Evolutionary conservation across 805 yeast genomes (phyloP).

Genomic region (Saturnispora ahearnii): DNA sequence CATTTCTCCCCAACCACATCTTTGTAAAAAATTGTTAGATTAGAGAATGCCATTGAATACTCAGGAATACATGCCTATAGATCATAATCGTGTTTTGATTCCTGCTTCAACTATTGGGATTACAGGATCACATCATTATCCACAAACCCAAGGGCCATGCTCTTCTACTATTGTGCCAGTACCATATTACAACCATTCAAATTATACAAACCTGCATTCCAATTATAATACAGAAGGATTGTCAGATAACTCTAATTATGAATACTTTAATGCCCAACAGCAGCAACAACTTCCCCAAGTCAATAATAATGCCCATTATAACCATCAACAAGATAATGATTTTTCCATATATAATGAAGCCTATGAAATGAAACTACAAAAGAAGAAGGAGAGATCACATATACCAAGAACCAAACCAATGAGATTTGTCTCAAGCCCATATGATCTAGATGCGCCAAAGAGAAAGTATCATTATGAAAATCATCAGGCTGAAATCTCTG

Average conservation of each 20-base stretch:
- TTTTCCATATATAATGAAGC: neutral
- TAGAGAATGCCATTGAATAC: neutral
- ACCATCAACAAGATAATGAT: neutral
- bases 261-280: neutral
- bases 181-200: neutral
- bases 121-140: neutral
- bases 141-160: neutral
- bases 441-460: slow-evolving; percentile 1
- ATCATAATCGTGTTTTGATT: neutral
- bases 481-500: slow-evolving; percentile 13
- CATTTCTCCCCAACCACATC: neutral
- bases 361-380: neutral
- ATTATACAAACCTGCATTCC: neutral
- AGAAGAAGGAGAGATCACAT: neutral
- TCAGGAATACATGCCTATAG: neutral
- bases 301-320: neutral
- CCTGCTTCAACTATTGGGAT: neutral
- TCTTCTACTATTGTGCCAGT: neutral
- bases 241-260: neutral
- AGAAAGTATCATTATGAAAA: slow-evolving; percentile 11
- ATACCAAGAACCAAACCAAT: neutral
- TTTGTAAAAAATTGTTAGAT: neutral
- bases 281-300: slow-evolving; percentile 1
- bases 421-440: neutral
- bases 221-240: neutral